A percentile compares a stretch with the other conserved stretches of the same genome.
phyloP scores from a whole-genome alignment of 305 asterid genomes.

The Fraxinus sp. region DNA sequence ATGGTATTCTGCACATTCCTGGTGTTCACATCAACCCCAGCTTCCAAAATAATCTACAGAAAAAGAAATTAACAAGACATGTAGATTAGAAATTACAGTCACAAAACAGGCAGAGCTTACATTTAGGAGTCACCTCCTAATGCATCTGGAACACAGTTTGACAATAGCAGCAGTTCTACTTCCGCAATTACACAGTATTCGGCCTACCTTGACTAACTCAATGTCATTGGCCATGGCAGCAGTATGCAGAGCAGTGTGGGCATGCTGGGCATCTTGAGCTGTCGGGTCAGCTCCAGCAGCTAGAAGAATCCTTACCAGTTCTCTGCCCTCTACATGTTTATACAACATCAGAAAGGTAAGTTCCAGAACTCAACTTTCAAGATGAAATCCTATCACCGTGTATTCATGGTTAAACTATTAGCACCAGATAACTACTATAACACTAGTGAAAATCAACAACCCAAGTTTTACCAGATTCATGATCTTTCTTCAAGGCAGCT shows the following conservation, averaged over 20 bases:
- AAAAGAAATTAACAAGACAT: constrained; percentile 15
- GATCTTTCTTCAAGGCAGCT: constrained; percentile 85
- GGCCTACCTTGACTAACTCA: constrained; percentile 83
- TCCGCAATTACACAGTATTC: constrained; percentile 19
- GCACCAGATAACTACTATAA: constrained; percentile 5
- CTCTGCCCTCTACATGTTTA: constrained; percentile 76
- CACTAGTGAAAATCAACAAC: constrained; percentile 8
- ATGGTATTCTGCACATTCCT: constrained; percentile 76
- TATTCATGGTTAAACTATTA: constrained; percentile 15
- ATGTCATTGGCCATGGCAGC: constrained; percentile 91
- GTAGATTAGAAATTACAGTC: constrained; percentile 9
- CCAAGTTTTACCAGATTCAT: constrained; percentile 71
- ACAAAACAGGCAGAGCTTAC: constrained; percentile 10
- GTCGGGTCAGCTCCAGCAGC: constrained; percentile 91
- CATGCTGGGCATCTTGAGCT: constrained; percentile 80
- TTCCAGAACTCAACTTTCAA: constrained; percentile 15
- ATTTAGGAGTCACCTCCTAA: constrained; percentile 9
- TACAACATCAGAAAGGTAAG: constrained; percentile 23
- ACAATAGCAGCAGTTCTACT: constrained; percentile 9
- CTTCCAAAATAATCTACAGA: constrained; percentile 77
- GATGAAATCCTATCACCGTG: neutral
- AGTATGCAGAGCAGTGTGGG: constrained; percentile 90
- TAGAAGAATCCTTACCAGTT: constrained; percentile 69
- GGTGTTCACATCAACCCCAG: constrained; percentile 90
- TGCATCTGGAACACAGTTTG: constrained; percentile 9